Base-by-base conservation (phyloP, 495 filamentous ascomycete species). In the Trypethelium eluteriae region DNA sequence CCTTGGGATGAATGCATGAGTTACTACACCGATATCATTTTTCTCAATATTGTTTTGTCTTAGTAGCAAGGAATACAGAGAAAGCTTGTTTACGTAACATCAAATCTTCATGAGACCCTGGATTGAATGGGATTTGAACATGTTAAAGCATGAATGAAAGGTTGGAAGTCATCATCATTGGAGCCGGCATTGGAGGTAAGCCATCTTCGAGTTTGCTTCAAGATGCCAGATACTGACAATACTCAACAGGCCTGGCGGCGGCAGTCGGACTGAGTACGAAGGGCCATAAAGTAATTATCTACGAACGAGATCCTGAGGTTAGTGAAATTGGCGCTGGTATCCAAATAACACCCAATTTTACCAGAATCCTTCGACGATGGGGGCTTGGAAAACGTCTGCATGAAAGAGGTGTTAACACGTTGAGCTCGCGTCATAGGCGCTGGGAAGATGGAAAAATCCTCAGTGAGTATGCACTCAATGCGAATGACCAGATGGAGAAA, bases 321-420 rank as follows among this genome's bases (percentile, higher is more conserved):
- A 65, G 41, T 25, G 36, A 81, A 77, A 73, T 79, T 57, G 79
- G 80, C 38, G 80, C 80, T 16, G 80, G 80, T 34, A 78, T 82
- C 66, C 77, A 79, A 61, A 69, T 82, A 32, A 77, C 76, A 0
- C 79, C 80, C 46, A 82, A 82, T 49, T 73, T 78, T 0, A 73
- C 76, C 2, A 73, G 76, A 2, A 41, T 81, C 10, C 74, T 77
- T 65, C 67, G 67, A 2, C 38, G 68, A 39, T 77, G 77, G 75
- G 64, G 73, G 39, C 38, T 74, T 64, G n/a, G 73, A 32, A n/a
- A 50, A 57, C 18, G 32, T 9, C 16, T 50, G 7, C 14, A 18
- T 25, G 14, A 18, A 18, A 25, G 9, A 3, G 49, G 14, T 32
- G 41, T 50, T n/a, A 65, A 32, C 1, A 32, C 65, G 65, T 71